Conservation (phyloP, 306 rosid genomes). For the Trifolium repens region DNA sequence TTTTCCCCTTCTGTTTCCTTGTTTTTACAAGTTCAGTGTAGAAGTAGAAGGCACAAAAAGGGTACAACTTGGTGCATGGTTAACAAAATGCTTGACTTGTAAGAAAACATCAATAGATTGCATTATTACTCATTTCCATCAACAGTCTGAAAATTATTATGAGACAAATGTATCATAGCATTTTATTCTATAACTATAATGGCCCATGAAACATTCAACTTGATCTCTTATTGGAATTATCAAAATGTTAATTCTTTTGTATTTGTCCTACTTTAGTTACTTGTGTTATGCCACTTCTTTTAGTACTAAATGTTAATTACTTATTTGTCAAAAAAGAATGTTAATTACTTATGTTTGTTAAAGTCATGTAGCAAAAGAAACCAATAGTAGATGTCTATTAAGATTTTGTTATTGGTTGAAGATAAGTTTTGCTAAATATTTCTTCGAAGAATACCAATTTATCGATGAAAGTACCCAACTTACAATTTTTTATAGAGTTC, state of each 20-base stretch:
- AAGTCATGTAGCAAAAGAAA: background rate
- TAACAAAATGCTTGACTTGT: background rate
- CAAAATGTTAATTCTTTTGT: too few species aligned
- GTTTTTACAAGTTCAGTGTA: background rate
- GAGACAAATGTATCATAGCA: too few species aligned
- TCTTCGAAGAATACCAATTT: conserved; percentile 2
- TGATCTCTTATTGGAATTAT: too few species aligned
- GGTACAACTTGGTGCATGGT: conserved; percentile 10
- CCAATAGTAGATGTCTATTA: background rate
- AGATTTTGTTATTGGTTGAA: background rate
- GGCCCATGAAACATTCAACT: too few species aligned
- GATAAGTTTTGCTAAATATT: conserved; percentile 10
- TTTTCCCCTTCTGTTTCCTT: background rate
- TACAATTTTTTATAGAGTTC: background rate
- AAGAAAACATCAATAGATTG: background rate
- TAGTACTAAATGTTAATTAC: background rate
- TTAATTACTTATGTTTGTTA: background rate
- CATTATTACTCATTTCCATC: background rate
- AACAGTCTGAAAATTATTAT: too few species aligned
- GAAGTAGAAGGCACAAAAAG: background rate
- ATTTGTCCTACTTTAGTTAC: background rate
- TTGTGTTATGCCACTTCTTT: background rate
- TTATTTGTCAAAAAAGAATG: too few species aligned
- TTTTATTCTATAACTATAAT: too few species aligned
- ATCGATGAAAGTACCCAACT: background rate